Conservation (phyloP, 768 basidiomycete species). For the Tricholoma matsutake region DNA sequence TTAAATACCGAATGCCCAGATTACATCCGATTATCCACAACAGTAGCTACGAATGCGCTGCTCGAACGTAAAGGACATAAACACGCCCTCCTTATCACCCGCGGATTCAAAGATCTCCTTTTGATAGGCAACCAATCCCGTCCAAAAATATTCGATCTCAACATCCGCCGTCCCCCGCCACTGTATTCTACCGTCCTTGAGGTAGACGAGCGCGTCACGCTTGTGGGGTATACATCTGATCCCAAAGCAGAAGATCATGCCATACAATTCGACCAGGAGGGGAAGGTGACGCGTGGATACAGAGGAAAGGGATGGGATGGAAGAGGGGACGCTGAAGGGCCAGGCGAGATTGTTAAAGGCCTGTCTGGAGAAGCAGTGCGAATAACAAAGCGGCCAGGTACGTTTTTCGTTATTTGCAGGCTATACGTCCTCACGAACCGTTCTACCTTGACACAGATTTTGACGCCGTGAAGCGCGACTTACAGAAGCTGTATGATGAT, state of each 20-base stretch:
- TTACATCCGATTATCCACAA: conserved; percentile 89
- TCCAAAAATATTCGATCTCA: conserved; percentile 92
- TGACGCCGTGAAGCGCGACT: conserved; percentile 49
- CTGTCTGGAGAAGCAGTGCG: conserved; percentile 88
- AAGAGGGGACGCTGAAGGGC: conserved; percentile 66
- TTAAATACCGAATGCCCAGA: conserved; percentile 44
- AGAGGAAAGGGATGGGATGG: conserved; percentile 78
- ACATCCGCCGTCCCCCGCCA: conserved; percentile 74
- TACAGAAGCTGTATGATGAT: conserved; percentile 69
- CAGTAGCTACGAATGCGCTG: conserved; percentile 94
- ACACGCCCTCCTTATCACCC: conserved; percentile 88
- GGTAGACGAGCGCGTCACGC: conserved; percentile 88
- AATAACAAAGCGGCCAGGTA: conserved; percentile 73
- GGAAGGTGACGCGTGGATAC: conserved; percentile 64
- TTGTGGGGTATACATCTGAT: conserved; percentile 92
- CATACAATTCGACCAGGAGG: conserved; percentile 71
- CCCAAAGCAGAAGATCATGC: conserved; percentile 75
- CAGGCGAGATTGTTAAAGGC: conserved; percentile 77
- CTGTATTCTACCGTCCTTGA: conserved; percentile 77
- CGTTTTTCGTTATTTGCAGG: conserved; percentile 6
- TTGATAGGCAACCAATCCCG: conserved; percentile 94
- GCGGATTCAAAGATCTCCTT: conserved; percentile 88
- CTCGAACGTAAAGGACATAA: conserved; percentile 92
- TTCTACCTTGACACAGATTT: conserved; percentile 41
- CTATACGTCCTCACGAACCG: background rate